Percentiles rank a stretch among this genome's conserved stretches.
These are phyloP conservation scores for Xylariaceae sp. DNA, from an alignment of 2,329 filamentous ascomycete species.

Conservation along the genomic window DNA sequence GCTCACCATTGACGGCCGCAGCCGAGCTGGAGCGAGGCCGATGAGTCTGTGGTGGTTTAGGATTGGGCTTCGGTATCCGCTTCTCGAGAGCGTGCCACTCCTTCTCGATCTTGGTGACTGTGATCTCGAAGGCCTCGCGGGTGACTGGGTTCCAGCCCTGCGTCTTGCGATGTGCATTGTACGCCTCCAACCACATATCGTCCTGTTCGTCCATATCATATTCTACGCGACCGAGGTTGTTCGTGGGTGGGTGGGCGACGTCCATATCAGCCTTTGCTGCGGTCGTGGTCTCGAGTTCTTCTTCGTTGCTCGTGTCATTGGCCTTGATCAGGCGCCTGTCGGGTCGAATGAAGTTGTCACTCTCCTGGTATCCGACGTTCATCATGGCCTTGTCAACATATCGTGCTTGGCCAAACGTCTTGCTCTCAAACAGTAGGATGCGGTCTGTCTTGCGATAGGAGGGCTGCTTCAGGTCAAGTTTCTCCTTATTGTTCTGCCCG, in stretches of 20 bases:
- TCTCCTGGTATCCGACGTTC: conserved; percentile 92
- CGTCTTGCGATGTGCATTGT: conserved; percentile 69
- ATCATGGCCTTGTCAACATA: conserved; percentile 97
- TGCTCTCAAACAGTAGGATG: conserved; percentile 75
- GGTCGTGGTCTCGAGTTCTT: conserved; percentile 44
- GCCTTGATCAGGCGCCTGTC: conserved; percentile 64
- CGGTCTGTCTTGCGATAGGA: conserved; percentile 70
- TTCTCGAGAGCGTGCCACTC: conserved; percentile 97
- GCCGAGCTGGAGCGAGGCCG: conserved; percentile 88
- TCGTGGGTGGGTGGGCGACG: conserved; percentile 31
- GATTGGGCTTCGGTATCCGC: conserved; percentile 92
- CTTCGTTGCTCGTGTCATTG: conserved; percentile 50
- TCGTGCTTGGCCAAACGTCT: conserved; percentile 74
- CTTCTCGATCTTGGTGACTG: conserved; percentile 97
- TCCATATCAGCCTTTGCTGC: conserved; percentile 51
- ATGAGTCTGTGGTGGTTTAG: conserved; percentile 91
- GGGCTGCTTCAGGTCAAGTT: conserved; percentile 68
- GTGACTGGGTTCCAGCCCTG: conserved; percentile 76
- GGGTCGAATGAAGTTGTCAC: conserved; percentile 75
- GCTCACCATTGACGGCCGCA: conserved; percentile 90
- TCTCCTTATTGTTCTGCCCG: conserved; percentile 73
- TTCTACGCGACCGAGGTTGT: conserved; percentile 72
- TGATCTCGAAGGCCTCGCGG: conserved; percentile 91
- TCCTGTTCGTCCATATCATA: conserved; percentile 99
- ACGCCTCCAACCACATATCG: conserved; percentile 84